A percentile compares a stretch with the other conserved stretches of the same genome.
phyloP scores from a whole-genome alignment of 805 yeast genomes.

The Cyberlindnera petersonii region DNA sequence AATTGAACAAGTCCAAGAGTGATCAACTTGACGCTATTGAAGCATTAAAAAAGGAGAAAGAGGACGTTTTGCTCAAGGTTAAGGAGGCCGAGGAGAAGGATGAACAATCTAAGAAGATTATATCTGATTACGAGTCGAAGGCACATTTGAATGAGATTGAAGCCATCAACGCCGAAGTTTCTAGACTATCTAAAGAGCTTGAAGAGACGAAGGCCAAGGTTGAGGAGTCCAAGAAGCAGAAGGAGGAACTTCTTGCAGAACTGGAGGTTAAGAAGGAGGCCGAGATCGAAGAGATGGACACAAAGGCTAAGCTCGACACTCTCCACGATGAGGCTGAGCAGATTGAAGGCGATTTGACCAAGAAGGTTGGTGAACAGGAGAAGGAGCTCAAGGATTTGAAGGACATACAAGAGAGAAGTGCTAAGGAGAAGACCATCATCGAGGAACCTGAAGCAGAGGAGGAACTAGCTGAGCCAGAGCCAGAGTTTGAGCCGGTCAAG shows the following conservation, averaged over 20 bases:
- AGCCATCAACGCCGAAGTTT: slow-evolving; percentile 19
- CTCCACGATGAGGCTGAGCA: slow-evolving; percentile 18
- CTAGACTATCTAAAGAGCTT: slow-evolving; percentile 12
- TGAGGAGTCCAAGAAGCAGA: slow-evolving; percentile 11
- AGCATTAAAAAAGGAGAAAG: slow-evolving; percentile 20
- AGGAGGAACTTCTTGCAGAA: slow-evolving; percentile 9
- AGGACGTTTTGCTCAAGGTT: slow-evolving; percentile 11
- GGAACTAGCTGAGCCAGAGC: slow-evolving; percentile 2
- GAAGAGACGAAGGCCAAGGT: slow-evolving; percentile 13
- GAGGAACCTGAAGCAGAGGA: slow-evolving; percentile 5
- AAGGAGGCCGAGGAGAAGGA: slow-evolving; percentile 14
- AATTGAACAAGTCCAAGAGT: slow-evolving; percentile 14
- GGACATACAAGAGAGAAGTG: slow-evolving; percentile 2
- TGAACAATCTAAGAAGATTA: slow-evolving; percentile 12
- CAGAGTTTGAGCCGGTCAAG: slow-evolving; percentile 2
- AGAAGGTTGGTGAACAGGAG: slow-evolving; percentile 14
- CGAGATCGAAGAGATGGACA: slow-evolving; percentile 12
- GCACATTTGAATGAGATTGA: slow-evolving; percentile 17
- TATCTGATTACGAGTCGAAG: slow-evolving; percentile 12
- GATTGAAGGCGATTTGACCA: slow-evolving; percentile 10
- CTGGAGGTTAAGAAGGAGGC: slow-evolving; percentile 14
- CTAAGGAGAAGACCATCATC: slow-evolving; percentile 4
- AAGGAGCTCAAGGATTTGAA: slow-evolving; percentile 13
- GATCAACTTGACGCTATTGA: slow-evolving; percentile 17
- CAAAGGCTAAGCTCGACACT: slow-evolving; percentile 16